phyloP scores from a whole-genome alignment of 768 basidiomycete genomes.

The Saitozyma sp. region DNA sequence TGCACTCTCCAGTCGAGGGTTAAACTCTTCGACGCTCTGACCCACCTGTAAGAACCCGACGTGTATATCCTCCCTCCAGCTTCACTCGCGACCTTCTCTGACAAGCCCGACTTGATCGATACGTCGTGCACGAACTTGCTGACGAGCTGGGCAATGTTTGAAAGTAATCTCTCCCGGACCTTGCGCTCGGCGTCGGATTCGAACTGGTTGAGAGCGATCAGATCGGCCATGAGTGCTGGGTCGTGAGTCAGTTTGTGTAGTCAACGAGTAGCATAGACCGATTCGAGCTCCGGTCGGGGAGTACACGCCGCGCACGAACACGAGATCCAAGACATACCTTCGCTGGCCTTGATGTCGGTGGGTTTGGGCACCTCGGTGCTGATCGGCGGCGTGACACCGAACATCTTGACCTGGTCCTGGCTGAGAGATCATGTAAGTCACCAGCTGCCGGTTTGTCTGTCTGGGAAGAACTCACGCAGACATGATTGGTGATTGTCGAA shows the following conservation, averaged over 20 bases:
- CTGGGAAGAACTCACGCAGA: slow-evolving; percentile 6
- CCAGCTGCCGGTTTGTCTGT: not conserved
- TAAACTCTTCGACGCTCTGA: not conserved
- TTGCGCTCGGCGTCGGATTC: slow-evolving; percentile 85
- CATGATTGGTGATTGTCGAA: slow-evolving; percentile 3
- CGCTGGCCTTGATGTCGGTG: slow-evolving; percentile 42
- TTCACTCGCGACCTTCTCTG: slow-evolving; percentile 79
- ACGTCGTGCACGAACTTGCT: slow-evolving; percentile 89
- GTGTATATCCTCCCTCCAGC: slow-evolving; percentile 99
- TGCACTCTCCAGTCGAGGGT: not conserved
- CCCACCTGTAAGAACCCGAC: slow-evolving; percentile 83
- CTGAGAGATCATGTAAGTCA: not conserved
- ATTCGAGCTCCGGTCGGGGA: not conserved
- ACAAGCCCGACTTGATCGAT: slow-evolving; percentile 74
- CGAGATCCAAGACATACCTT: slow-evolving; percentile 27
- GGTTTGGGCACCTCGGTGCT: slow-evolving; percentile 47
- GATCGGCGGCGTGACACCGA: slow-evolving; percentile 52
- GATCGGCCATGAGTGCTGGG: slow-evolving; percentile 78
- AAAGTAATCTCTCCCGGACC: slow-evolving; percentile 87
- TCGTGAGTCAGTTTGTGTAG: not conserved
- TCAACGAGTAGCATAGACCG: not conserved
- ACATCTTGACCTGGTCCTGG: slow-evolving; percentile 28
- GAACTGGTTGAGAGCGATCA: slow-evolving; percentile 79
- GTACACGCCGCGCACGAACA: not conserved
- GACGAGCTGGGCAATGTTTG: slow-evolving; percentile 81